Evolutionary conservation across 2,329 filamentous ascomycete species (phyloP).

Genomic region (Ophiocordyceps australis): DNA sequence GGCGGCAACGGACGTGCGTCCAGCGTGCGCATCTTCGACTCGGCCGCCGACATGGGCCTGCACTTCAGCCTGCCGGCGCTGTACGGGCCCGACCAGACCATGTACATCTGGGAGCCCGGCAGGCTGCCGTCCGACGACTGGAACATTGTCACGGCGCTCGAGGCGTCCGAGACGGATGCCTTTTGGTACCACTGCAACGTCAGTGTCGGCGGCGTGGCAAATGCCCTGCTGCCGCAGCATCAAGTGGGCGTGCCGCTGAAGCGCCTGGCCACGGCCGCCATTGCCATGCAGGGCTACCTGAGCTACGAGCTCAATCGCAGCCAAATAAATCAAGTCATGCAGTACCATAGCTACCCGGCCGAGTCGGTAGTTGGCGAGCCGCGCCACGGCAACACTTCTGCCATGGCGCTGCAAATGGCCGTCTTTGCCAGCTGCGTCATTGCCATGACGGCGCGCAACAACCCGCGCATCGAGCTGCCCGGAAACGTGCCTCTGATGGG

Average conservation of each 20-base stretch:
- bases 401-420: slow-evolving; percentile 17
- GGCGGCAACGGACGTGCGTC: slow-evolving; percentile 12
- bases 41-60: slow-evolving; percentile 5
- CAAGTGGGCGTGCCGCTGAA: slow-evolving; percentile 15
- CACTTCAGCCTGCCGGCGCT: slow-evolving; percentile 7
- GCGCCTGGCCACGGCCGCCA: slow-evolving; percentile 14
- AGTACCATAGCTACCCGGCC: slow-evolving; percentile 22
- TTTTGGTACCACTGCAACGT: slow-evolving; percentile 24
- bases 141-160: slow-evolving; percentile 15
- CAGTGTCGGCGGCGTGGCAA: slow-evolving; percentile 13
- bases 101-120: slow-evolving; percentile 14
- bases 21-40: slow-evolving; percentile 11
- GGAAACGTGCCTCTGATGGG: slow-evolving; percentile 14
- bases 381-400: slow-evolving; percentile 9
- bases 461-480: slow-evolving; percentile 7
- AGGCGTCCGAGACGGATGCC: slow-evolving; percentile 13
- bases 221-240: slow-evolving; percentile 16
- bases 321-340: slow-evolving; percentile 6
- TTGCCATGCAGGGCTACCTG: slow-evolving; percentile 22
- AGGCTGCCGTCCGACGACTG: slow-evolving; percentile 9
- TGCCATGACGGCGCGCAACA: slow-evolving; percentile 12
- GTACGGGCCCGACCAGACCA: slow-evolving; percentile 15
- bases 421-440: slow-evolving; percentile 18
- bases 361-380: slow-evolving; percentile 18
- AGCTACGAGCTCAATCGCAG: slow-evolving; percentile 5